Base-by-base conservation (phyloP, 345 rosid species). In the Rhizophora mangle region DNA sequence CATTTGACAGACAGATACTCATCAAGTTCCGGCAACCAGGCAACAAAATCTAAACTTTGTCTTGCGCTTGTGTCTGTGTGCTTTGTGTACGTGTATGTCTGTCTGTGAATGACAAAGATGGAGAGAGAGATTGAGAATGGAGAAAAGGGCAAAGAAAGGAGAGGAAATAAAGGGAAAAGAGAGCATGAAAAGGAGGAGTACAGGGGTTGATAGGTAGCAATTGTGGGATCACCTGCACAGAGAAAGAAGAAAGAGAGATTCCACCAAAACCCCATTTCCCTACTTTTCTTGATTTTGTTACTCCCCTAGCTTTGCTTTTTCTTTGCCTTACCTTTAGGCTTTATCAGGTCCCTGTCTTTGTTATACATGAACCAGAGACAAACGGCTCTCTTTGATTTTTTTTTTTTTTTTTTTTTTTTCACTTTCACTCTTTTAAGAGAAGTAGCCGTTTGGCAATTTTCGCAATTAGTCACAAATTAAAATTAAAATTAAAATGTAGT, bases 201-300 rank as follows among this genome's bases (percentile, higher is more conserved):
- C n/a, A 60, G 52, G 29, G 49, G 57, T 11, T 69, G 72, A 72
- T 70, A 56, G 74, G 68, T 20, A 72, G 74, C 79, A 21, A 16
- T 13, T 54, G 81, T 82, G 86, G 86, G 86, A 70, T 80, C 84
- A 15, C 22, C 51, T 76, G 52, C 46, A 68, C 79, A 71, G 84
- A 66, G 65, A 83, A 81, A 83, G 76, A 60, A 6, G 72, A 69
- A 10, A 31, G 70, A 78, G 80, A 80, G 76, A 73, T 78, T 77
- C 78, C 65, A 30, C 78, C 64, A 60, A 60, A 27, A 30, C 43
- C 46, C 26, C 54, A 63, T 9, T 8, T 18, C 18, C 60, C 16
- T 49, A 21, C 58, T 72, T 73, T 71, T 58, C 53, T 71, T 66
- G 53, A 68, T 73, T 47, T 72, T 56, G 56, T 54, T 57, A 16